Evolutionary conservation across 768 basidiomycete genomes (phyloP).

Genomic region (Termitomyces sp.): DNA sequence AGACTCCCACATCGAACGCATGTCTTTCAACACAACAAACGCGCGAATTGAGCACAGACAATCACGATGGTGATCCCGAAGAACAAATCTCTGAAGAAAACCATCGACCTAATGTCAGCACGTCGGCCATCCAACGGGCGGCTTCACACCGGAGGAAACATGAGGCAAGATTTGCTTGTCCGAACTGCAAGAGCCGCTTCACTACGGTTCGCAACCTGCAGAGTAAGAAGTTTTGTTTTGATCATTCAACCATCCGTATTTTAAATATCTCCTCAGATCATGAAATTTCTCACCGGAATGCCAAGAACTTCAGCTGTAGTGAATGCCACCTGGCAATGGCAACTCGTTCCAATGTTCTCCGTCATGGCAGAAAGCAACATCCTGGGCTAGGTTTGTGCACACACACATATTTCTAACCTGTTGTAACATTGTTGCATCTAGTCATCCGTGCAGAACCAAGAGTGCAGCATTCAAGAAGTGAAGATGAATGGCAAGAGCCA

Average conservation of each 20-base stretch:
- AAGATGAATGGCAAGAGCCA: too few species aligned
- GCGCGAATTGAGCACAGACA: not conserved
- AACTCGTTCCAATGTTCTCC: conserved; percentile 12
- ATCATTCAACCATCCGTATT: not conserved
- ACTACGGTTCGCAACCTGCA: conserved; percentile 7
- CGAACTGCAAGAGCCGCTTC: not conserved
- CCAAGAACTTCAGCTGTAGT: conserved; percentile 15
- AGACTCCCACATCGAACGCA: too few species aligned
- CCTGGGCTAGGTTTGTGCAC: conserved; percentile 3
- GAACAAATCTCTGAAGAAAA: not conserved
- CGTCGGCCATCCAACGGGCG: not conserved
- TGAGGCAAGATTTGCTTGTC: not conserved
- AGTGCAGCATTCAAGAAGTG: too few species aligned
- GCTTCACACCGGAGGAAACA: conserved; percentile 10
- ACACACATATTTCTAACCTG: not conserved
- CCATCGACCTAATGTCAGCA: not conserved
- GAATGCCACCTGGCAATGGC: conserved; percentile 8
- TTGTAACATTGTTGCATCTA: not conserved
- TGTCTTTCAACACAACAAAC: not conserved
- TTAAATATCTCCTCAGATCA: conserved; percentile 13
- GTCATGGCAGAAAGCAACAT: conserved; percentile 13
- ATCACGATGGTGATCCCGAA: not conserved
- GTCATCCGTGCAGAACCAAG: not conserved
- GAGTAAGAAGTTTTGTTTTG: not conserved
- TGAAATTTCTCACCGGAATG: conserved; percentile 13